A percentile compares a stretch with the other conserved stretches of the same genome.
Evolutionary conservation across 176 grass and related monocot genomes (phyloP).

Genomic region (Avena eriantha): DNA sequence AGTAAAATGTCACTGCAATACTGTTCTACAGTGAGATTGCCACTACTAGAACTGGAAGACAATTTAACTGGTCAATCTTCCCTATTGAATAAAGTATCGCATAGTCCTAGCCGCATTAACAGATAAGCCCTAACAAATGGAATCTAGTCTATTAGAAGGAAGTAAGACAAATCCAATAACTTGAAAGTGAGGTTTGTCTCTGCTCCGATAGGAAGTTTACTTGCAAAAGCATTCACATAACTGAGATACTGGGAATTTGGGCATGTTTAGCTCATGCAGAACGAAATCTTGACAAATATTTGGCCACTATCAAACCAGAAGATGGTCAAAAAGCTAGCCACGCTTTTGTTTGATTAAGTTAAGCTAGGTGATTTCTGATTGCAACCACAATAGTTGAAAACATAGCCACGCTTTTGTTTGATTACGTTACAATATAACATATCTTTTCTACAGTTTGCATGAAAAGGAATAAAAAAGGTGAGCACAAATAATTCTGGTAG

Average conservation of each 20-base stretch:
- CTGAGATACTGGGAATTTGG: not conserved
- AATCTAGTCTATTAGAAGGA: not conserved
- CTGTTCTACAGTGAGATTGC: not conserved
- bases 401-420: not conserved
- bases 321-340: not conserved
- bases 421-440: not conserved
- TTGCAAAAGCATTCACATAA: not conserved
- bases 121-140: not conserved
- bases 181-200: not conserved
- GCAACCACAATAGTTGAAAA: not conserved
- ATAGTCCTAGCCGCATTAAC: not conserved
- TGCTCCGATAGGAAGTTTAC: not conserved
- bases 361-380: not conserved
- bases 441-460: not conserved
- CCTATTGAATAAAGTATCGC: not conserved
- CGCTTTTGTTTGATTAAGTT: too few species aligned
- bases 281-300: not conserved
- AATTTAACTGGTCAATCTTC: not conserved
- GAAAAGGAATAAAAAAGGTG: not conserved
- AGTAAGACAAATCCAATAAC: not conserved
- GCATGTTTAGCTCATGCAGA: not conserved
- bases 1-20: constrained; percentile 1
- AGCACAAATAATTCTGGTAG: not conserved
- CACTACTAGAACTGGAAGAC: not conserved
- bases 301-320: not conserved